Base-by-base conservation (phyloP, 139 green algal species). In the Penium margaritaceum region DNA sequence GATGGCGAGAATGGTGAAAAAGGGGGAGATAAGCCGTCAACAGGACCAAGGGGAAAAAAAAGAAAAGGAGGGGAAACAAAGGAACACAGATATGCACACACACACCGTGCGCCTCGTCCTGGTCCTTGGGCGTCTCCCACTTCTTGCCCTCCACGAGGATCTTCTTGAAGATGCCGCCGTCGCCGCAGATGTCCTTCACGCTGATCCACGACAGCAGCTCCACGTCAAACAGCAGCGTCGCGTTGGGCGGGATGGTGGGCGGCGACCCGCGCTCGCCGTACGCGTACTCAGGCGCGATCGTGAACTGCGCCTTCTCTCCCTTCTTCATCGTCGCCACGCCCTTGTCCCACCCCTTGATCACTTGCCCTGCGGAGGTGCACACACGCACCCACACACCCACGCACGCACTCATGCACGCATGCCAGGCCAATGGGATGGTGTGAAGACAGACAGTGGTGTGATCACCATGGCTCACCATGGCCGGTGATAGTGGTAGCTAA, bases 261-360 rank as follows among this genome's bases (percentile, higher is more conserved):
- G 90, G 90, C 21, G 81, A 88, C 34, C 94, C 93, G 3, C 53
- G 30, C 0, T 84, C 84, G 2, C 94, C 92, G 65, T 99, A 99
- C 0, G 91, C 94, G 58, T 97, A 97, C 32, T 96, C 88, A 3
- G 87, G n/a, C n/a, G 39, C 61, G 67, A 77, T 82, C 30, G 75
- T 85, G 34, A 85, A 68, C 30, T 80, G 30, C 5, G 89, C 83
- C 73, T 91, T 91, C 82, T 97, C 91, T 29, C 93, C 93, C 54
- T 94, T 91, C 9, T 87, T 81, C 93, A 97, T 97, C 61, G 87
- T 87, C 69, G 84, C 88, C 44, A 99, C 90, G 14, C 91, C 93
- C 37, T 85, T 36, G 77, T 99, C 94, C 92, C 92, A 97, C 6
- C 89, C 93, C 80, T 96, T 96, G 82, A 98, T 99, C 7, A 97